phyloP scores from a whole-genome alignment of 768 basidiomycete species.

The Hygrophorus pudorinus region DNA sequence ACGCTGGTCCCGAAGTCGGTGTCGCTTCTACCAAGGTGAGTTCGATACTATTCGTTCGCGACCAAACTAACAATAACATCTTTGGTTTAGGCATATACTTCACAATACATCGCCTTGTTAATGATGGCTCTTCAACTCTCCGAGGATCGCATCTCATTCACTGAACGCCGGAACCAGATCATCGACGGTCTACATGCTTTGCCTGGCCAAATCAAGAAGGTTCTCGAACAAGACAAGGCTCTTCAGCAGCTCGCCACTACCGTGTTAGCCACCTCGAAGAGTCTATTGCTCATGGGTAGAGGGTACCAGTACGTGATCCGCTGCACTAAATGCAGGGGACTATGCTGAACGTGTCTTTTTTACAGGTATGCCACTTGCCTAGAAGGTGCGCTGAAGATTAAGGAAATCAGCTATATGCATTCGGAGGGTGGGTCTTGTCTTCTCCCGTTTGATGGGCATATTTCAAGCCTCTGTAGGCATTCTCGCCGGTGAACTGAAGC shows the following conservation, averaged over 20 bases:
- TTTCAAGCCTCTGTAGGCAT: constrained; percentile 45
- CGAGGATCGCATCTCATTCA: constrained; percentile 93
- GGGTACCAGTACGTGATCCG: constrained; percentile 69
- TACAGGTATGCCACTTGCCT: constrained; percentile 86
- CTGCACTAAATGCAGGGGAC: constrained; percentile 3
- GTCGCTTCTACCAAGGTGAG: constrained; percentile 94
- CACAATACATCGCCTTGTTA: constrained; percentile 94
- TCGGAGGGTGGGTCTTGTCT: constrained; percentile 44
- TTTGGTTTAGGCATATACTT: constrained; percentile 76
- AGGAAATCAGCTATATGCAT: constrained; percentile 95
- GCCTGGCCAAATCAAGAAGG: constrained; percentile 78
- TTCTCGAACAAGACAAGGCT: constrained; percentile 67
- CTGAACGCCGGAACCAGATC: constrained; percentile 83
- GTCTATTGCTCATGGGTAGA: constrained; percentile 91
- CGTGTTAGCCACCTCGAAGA: constrained; percentile 67
- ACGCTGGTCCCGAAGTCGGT: constrained; percentile 97
- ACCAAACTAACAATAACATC: constrained; percentile 5
- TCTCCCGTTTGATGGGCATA: background rate
- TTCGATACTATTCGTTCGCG: background rate
- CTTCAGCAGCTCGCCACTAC: constrained; percentile 80
- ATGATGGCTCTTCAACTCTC: constrained; percentile 99
- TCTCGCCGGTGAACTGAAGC: constrained; percentile 97
- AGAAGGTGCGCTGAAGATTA: constrained; percentile 98
- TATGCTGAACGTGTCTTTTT: constrained; percentile 1
- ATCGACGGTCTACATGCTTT: constrained; percentile 89